phyloP scores from a whole-genome alignment of 805 yeast genomes.

The Ogataea ramenticola region DNA sequence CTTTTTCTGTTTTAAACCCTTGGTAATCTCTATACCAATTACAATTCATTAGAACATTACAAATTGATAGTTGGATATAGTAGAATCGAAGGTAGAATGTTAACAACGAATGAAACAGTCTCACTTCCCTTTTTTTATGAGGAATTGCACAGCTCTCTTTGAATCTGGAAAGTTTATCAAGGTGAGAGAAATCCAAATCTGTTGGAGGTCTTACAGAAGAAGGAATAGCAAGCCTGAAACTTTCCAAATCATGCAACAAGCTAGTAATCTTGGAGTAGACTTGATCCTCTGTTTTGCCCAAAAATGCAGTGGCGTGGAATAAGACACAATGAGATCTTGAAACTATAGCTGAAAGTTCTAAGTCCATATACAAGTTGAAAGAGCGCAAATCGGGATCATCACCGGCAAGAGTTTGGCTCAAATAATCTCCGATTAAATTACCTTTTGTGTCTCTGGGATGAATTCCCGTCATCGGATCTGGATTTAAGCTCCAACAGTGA shows the following conservation, averaged over 20 bases:
- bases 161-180: neutral
- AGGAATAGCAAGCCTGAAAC: constrained; percentile 23
- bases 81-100: constrained; percentile 19
- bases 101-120: neutral
- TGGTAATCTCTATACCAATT: constrained; percentile 5
- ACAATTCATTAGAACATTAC: constrained; percentile 14
- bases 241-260: constrained; percentile 18
- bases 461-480: neutral
- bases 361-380: constrained; percentile 11
- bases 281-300: constrained; percentile 11
- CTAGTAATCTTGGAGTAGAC: constrained; percentile 6
- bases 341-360: constrained; percentile 18
- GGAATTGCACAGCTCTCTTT: too few species aligned
- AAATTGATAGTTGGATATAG: constrained; percentile 19
- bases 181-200: neutral
- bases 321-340: constrained; percentile 20
- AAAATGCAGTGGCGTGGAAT: constrained; percentile 22
- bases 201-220: constrained; percentile 13
- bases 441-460: neutral
- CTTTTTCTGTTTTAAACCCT: neutral
- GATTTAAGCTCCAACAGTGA: constrained; percentile 11
- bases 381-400: too few species aligned
- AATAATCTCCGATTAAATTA: neutral
- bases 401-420: neutral
- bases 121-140: neutral